phyloP scores from a whole-genome alignment of 768 basidiomycete species.

The Russula foetens region DNA sequence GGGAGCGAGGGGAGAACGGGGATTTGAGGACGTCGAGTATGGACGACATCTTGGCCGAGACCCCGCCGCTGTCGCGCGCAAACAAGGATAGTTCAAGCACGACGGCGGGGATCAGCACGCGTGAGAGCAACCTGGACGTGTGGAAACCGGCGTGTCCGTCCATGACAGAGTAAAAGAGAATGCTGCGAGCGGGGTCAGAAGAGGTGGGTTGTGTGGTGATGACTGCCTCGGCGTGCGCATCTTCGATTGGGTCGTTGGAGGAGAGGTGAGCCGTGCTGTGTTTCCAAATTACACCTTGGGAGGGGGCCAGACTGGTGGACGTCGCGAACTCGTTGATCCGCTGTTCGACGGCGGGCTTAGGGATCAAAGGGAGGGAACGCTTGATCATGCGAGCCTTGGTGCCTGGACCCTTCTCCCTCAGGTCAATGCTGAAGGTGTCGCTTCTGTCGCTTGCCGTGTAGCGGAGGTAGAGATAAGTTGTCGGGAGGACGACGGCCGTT shows the following conservation, averaged over 20 bases:
- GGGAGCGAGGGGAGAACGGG: constrained; percentile 26
- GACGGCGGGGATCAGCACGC: constrained; percentile 77
- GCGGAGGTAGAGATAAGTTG: constrained; percentile 53
- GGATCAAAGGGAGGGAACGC: constrained; percentile 46
- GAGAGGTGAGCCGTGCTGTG: constrained; percentile 72
- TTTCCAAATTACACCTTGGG: constrained; percentile 57
- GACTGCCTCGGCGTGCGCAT: constrained; percentile 67
- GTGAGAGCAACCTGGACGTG: constrained; percentile 78
- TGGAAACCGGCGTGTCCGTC: constrained; percentile 84
- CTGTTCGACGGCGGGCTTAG: constrained; percentile 45
- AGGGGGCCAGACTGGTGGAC: constrained; percentile 38
- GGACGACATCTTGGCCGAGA: constrained; percentile 24
- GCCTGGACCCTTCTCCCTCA: constrained; percentile 47
- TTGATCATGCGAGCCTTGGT: constrained; percentile 50
- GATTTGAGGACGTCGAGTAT: constrained; percentile 34
- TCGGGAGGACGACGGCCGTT: constrained; percentile 44
- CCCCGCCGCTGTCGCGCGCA: constrained; percentile 31
- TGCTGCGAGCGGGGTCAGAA: constrained; percentile 54
- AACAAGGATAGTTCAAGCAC: constrained; percentile 63
- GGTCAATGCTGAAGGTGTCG: constrained; percentile 47
- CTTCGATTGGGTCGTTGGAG: constrained; percentile 90
- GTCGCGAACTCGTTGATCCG: constrained; percentile 50
- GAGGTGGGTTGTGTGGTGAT: constrained; percentile 56
- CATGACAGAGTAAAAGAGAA: constrained; percentile 83
- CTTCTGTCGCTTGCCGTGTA: constrained; percentile 27